Percentiles rank a stretch among this genome's conserved stretches.
Conservation (phyloP, 768 basidiomycete genomes). For the Dioszegia hungarica region DNA sequence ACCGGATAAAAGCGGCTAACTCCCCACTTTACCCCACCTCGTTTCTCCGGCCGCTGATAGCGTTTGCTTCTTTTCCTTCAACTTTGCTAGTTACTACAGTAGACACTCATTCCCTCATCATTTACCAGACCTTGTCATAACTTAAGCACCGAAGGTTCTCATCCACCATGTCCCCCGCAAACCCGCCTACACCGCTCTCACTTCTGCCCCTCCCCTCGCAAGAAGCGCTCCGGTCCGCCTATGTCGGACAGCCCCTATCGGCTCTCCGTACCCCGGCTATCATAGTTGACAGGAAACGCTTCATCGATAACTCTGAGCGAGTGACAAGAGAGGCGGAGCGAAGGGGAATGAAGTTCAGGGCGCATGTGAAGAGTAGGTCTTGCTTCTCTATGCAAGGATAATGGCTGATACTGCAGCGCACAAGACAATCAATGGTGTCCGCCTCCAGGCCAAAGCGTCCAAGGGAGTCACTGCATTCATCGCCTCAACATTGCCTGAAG, state of each 20-base stretch:
- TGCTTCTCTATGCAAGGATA: constrained; percentile 59
- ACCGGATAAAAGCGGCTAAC: too few relatives aligned
- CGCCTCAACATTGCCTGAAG: constrained; percentile 79
- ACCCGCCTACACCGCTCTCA: constrained; percentile 7
- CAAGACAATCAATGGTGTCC: constrained; percentile 70
- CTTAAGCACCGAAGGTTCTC: too few relatives aligned
- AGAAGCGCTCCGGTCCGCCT: constrained; percentile 42
- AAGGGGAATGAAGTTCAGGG: constrained; percentile 69
- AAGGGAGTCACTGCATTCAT: constrained; percentile 60
- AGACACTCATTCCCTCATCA: neutral
- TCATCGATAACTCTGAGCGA: constrained; percentile 65
- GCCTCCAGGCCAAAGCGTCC: constrained; percentile 61
- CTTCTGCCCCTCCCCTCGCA: constrained; percentile 28
- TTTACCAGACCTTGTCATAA: too few relatives aligned
- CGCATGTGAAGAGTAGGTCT: constrained; percentile 65
- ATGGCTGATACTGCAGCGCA: constrained; percentile 22
- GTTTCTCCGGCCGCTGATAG: too few relatives aligned
- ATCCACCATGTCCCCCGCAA: too few relatives aligned
- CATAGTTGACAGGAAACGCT: constrained; percentile 67
- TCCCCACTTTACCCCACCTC: too few relatives aligned
- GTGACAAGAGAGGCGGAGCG: constrained; percentile 66
- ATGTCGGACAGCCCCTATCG: constrained; percentile 58
- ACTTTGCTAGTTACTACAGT: too few relatives aligned
- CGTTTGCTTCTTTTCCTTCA: too few relatives aligned
- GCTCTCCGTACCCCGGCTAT: constrained; percentile 69